These are phyloP conservation scores for Penicillium egyptiacum DNA, from an alignment of 495 filamentous ascomycete genomes.

Conservation along the genomic window DNA sequence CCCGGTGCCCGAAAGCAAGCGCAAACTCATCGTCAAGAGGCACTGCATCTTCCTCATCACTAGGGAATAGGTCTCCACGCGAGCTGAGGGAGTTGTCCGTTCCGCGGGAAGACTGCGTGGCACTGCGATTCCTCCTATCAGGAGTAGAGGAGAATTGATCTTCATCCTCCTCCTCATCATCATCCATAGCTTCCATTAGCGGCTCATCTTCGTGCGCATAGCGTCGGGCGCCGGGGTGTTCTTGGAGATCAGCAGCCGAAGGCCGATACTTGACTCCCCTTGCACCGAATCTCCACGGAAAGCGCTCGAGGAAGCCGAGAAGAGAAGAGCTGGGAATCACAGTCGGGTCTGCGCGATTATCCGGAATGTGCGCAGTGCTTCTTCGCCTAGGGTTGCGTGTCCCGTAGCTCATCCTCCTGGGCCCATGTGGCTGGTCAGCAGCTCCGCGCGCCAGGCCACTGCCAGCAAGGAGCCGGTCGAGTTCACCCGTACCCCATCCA, in stretches of 20 bases:
- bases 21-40: constrained; percentile 93
- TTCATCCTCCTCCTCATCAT: constrained; percentile 42
- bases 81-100: constrained; percentile 90
- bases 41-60: constrained; percentile 91
- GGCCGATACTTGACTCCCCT: constrained; percentile 82
- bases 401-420: constrained; percentile 87
- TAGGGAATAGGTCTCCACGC: constrained; percentile 90
- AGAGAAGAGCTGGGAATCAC: constrained; percentile 85
- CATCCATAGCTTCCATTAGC: constrained; percentile 64
- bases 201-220: constrained; percentile 65
- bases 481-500: constrained; percentile 77
- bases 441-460: constrained; percentile 54
- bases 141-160: constrained; percentile 26
- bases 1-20: constrained; percentile 67
- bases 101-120: constrained; percentile 74
- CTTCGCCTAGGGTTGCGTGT: constrained; percentile 61
- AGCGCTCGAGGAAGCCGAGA: constrained; percentile 78
- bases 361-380: constrained; percentile 61
- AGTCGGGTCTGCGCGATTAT: constrained; percentile 73
- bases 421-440: constrained; percentile 67
- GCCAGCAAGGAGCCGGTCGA: constrained; percentile 83
- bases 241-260: constrained; percentile 85
- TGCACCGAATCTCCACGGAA: constrained; percentile 84
- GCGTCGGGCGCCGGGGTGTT: constrained; percentile 66
- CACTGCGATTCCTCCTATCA: constrained; percentile 69